Percentiles rank a stretch among this genome's conserved stretches.
These are phyloP conservation scores for Colletotrichum acutatum DNA, from an alignment of 2,329 filamentous ascomycete genomes.

Conservation along the genomic window DNA sequence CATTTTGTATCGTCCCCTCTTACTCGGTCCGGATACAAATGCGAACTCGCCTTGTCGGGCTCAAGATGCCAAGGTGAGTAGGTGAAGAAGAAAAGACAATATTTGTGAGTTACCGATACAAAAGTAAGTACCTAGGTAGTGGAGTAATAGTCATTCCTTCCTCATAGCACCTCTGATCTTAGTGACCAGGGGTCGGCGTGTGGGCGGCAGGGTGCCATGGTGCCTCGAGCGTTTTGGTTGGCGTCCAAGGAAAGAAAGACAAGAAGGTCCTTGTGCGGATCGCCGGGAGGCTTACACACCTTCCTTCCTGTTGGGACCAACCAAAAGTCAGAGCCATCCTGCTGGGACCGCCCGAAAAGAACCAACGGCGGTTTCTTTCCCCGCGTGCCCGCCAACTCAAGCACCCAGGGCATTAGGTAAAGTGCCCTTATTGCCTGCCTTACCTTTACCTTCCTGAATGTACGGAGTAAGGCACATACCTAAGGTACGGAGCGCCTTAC, in stretches of 20 bases:
- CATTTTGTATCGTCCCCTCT: not conserved
- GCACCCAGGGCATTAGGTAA: not conserved
- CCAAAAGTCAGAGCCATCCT: slow-evolving; percentile 2
- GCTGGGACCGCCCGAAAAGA: not conserved
- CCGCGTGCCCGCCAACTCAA: not conserved
- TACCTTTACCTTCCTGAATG: not conserved
- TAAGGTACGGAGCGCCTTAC: no score
- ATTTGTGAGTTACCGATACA: not conserved
- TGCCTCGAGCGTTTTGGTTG: not conserved
- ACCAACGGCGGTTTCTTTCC: not conserved
- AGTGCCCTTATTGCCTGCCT: not conserved
- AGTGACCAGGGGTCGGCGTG: not conserved
- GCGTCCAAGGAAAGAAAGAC: not conserved
- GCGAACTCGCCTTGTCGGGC: not conserved
- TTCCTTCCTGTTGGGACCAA: slow-evolving; percentile 24
- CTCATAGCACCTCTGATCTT: not conserved
- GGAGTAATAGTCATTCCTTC: not conserved
- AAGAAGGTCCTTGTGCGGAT: slow-evolving; percentile 17
- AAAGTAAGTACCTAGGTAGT: no score
- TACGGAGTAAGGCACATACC: no score
- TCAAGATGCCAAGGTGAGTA: not conserved
- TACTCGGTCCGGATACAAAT: not conserved
- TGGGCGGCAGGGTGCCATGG: no score
- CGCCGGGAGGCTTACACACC: slow-evolving; percentile 16
- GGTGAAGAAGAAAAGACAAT: not conserved